Conservation (phyloP, 2,329 filamentous ascomycete genomes). For the Hypoxylon sp. region DNA sequence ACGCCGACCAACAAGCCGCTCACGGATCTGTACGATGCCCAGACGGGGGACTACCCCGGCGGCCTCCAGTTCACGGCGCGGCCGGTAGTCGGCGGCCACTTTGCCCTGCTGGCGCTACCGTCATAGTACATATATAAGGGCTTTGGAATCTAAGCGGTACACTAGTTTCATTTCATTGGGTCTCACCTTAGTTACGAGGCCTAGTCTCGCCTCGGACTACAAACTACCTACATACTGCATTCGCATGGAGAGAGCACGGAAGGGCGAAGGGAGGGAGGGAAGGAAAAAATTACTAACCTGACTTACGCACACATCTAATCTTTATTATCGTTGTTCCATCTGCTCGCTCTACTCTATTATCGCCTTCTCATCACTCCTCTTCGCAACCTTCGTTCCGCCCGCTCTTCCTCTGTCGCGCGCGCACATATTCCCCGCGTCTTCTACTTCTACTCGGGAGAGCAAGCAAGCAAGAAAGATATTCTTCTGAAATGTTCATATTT, state of each 20-base stretch:
- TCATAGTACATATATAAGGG: conserved; percentile 14
- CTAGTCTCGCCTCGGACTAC: conserved; percentile 13
- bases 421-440: background rate
- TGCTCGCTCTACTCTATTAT: background rate
- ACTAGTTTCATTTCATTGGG: conserved; percentile 8
- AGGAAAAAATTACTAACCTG: conserved; percentile 6
- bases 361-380: conserved; percentile 5
- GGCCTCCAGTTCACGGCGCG: conserved; percentile 79
- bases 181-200: conserved; percentile 2
- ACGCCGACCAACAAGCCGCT: conserved; percentile 78
- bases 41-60: conserved; percentile 73
- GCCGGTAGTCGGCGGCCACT: conserved; percentile 84
- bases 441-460: too few species aligned
- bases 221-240: too few species aligned
- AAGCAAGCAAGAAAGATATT: background rate
- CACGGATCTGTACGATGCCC: conserved; percentile 82
- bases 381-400: conserved; percentile 11
- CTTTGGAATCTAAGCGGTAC: background rate
- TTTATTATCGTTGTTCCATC: conserved; percentile 5
- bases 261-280: conserved; percentile 13
- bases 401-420: background rate
- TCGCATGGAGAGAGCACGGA: conserved; percentile 7
- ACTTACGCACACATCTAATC: conserved; percentile 6
- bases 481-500: conserved; percentile 28
- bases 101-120: conserved; percentile 79